These are phyloP conservation scores for Madurella mycetomatis DNA, from an alignment of 2,329 filamentous ascomycete species.

Conservation along the genomic window DNA sequence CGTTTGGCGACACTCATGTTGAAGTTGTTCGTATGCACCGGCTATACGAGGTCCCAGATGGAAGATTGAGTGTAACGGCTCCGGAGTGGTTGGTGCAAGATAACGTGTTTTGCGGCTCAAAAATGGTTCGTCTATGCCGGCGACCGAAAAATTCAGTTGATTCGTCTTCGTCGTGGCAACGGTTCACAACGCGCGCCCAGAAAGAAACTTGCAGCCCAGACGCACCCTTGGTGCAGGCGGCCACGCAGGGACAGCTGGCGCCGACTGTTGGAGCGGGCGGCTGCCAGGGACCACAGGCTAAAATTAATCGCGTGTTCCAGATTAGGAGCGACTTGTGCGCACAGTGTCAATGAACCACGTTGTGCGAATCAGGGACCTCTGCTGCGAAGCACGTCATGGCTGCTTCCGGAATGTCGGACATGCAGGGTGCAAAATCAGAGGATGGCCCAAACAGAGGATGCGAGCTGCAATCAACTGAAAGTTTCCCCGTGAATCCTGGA, in stretches of 20 bases:
- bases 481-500: background rate
- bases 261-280: background rate
- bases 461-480: background rate
- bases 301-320: slow-evolving; percentile 6
- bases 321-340: slow-evolving; percentile 6
- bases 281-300: background rate
- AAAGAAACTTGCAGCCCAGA: too few species aligned
- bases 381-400: slow-evolving; percentile 8
- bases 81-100: background rate
- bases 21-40: background rate
- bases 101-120: background rate
- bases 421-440: slow-evolving; percentile 9
- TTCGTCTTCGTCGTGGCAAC: background rate
- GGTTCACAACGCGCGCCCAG: background rate
- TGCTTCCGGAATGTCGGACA: slow-evolving; percentile 5
- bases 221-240: background rate
- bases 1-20: slow-evolving; percentile 84
- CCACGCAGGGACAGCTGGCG: slow-evolving; percentile 8
- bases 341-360: slow-evolving; percentile 4
- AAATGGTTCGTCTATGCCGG: too few species aligned
- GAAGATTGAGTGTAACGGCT: background rate
- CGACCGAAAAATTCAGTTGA: background rate
- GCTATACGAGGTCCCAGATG: background rate
- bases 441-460: background rate
- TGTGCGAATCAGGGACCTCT: background rate